Evolutionary conservation across 192 early-diverging fungal species (phyloP).

Genomic region (Linnemannia exigua): DNA sequence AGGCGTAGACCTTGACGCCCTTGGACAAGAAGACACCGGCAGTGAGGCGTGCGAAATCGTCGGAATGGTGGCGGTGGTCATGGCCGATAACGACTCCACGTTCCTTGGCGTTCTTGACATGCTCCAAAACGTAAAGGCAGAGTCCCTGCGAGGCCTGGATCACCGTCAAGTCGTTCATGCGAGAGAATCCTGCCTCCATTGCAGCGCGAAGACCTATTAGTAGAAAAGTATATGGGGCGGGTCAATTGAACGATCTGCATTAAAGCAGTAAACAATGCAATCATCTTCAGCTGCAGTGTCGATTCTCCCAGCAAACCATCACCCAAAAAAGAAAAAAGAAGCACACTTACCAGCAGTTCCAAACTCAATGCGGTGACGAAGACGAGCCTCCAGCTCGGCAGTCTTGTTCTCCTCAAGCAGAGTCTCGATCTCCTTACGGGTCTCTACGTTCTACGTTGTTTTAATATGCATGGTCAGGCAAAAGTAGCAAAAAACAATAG

Average conservation of each 20-base stretch:
- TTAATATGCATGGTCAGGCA: no score
- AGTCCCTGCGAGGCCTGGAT: constrained; percentile 94
- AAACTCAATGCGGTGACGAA: constrained; percentile 80
- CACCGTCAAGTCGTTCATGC: constrained; percentile 95
- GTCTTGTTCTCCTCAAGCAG: constrained; percentile 63
- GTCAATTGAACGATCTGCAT: background rate
- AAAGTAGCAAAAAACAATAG: background rate
- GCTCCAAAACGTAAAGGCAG: constrained; percentile 73
- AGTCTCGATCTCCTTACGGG: constrained; percentile 69
- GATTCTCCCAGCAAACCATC: no score
- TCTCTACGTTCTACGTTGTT: constrained; percentile 67
- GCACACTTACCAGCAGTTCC: constrained; percentile 79
- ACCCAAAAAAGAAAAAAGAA: background rate
- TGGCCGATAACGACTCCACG: constrained; percentile 93
- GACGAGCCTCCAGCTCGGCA: constrained; percentile 66
- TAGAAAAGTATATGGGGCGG: background rate
- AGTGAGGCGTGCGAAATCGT: constrained; percentile 84
- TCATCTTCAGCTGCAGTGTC: background rate
- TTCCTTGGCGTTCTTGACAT: constrained; percentile 67
- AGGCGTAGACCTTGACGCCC: constrained; percentile 87
- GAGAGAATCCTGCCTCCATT: constrained; percentile 95
- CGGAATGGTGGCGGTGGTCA: constrained; percentile 94
- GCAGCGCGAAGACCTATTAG: constrained; percentile 81
- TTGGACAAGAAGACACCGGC: constrained; percentile 85
- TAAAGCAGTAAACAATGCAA: background rate